Base-by-base conservation (phyloP, 306 rosid genomes). In the Corylus americana region DNA sequence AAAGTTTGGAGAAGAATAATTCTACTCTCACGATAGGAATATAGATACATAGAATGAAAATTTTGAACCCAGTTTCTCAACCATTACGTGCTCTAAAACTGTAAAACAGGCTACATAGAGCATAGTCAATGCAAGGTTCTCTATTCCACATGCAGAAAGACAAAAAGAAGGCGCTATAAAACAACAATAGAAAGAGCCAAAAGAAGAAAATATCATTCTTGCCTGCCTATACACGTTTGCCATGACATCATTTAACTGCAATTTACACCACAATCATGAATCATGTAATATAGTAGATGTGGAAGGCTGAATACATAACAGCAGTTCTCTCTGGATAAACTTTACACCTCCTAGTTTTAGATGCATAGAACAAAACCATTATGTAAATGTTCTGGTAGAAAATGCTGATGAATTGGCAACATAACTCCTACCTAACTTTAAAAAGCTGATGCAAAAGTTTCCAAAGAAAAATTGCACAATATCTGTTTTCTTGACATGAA, bases 401-500 rank as follows among this genome's bases (percentile, higher is more conserved):
- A 62, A 27, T 62, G 69, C 18, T 4, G 44, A 29, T 62, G 69
- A 29, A 29, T 54, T 11, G 69, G 45, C n/a, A 13, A 5, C 39
- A 27, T 31, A 29, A 62, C 18, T 58, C 64, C 35, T 9, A 27
- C 66, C 31, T 22, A 22, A 22, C 66, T 58, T 58, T 14, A 29
- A 31, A 62, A 13, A 29, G 69, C 13, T 27, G 2, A 62, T 62
- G 69, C 69, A 2, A 29, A 14, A 31, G 35, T 31, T 31, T 29
- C 69, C 18, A 29, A 6, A 62, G 39, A 11, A 27, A 14, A 62
- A 29, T 11, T 11, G 2, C 8, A 14, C 17, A 4, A 62, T 14
- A 62, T 62, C 69, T 62, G 20, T 62, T 62, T 62, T 44, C 39
- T 62, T 62, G 17, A 27, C 69, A 57, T 62, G 17, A 62, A 29